Evolutionary conservation across 2,329 filamentous ascomycete genomes (phyloP), one percentile per base, ranked within the genome.

Genomic region (Biscogniauxia mediterranea): DNA sequence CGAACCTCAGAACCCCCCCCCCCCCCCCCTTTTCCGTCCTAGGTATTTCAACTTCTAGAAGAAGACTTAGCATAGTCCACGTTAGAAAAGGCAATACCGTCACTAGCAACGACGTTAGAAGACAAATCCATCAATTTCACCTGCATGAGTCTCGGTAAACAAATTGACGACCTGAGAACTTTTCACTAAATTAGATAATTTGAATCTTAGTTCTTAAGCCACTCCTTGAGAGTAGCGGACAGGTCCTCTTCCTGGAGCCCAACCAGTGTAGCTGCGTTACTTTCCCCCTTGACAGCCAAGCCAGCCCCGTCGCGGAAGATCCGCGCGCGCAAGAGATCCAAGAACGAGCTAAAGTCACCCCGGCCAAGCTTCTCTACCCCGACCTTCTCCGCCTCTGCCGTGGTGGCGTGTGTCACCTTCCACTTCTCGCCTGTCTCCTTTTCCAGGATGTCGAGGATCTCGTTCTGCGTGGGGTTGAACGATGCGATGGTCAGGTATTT

Each of bases 401-500:
- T 73, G 9, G 65, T 71, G 8, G 72, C 61, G 6, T 70, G 72
- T 2, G 75, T 78, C 1, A 87, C 75, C 0, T 77, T 75, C 78
- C 81, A 88, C 62, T 82, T 81, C 19, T 74, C 69, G 1, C 80
- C 81, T 0, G 82, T 83, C 11, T 79, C 74, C 60, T 81, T 79
- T 72, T 90, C 84, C 2, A 84, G 74, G 0, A 79, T 70, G 13
- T 75, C 72, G 1, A 89, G 69, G 1, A 90, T 73, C 64, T 89
- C 78, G 19, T 83, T 83, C 72, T 89, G 86, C 1, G 82, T 81
- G 0, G 82, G 80, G 28, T 80, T 80, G 66, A 88, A 85, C 0
- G 82, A 86, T 2, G 84, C 80, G 17, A 89, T 74, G 56, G 79
- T 80, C 28, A 90, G 71, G 70, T 86, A 84, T 62, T 82, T 78